A percentile compares a stretch with the other conserved stretches of the same genome.
phyloP scores from a whole-genome alignment of 352 stramenopile genomes.

The Peronospora farinosa region DNA sequence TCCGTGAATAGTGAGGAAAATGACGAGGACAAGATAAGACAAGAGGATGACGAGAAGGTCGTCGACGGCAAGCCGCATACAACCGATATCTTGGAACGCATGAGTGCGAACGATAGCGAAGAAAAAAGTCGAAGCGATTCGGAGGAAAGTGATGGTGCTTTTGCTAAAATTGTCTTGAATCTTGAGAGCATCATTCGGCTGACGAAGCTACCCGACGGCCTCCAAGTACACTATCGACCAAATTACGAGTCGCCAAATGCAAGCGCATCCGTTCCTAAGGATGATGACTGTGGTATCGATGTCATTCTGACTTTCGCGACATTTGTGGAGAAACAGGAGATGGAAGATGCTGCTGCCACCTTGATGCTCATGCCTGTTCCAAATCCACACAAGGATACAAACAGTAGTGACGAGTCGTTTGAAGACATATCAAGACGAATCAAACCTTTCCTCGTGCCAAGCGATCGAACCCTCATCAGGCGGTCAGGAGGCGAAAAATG shows the following conservation, averaged over 20 bases:
- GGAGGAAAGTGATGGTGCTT: slow-evolving; percentile 42
- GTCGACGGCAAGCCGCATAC: slow-evolving; percentile 19
- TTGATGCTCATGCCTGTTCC: slow-evolving; percentile 54
- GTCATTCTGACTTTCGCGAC: slow-evolving; percentile 67
- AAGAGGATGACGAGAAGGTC: slow-evolving; percentile 16
- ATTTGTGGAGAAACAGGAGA: slow-evolving; percentile 47
- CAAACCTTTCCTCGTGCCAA: slow-evolving; percentile 69
- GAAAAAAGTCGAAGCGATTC: slow-evolving; percentile 32
- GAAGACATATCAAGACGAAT: slow-evolving; percentile 53
- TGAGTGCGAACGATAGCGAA: slow-evolving; percentile 34
- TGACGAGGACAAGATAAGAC: slow-evolving; percentile 5
- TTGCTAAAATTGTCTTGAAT: slow-evolving; percentile 61
- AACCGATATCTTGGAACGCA: slow-evolving; percentile 13
- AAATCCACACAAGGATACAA: slow-evolving; percentile 25
- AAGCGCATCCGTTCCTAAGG: slow-evolving; percentile 20
- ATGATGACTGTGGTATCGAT: slow-evolving; percentile 39
- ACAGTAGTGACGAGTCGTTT: slow-evolving; percentile 28
- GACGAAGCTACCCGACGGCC: slow-evolving; percentile 66
- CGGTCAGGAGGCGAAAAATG: slow-evolving; percentile 22
- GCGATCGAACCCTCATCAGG: slow-evolving; percentile 49
- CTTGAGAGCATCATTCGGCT: slow-evolving; percentile 81
- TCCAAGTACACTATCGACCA: slow-evolving; percentile 78
- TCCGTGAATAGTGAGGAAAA: slow-evolving; percentile 10
- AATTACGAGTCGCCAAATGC: slow-evolving; percentile 51
- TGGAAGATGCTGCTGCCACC: slow-evolving; percentile 31